Conservation (phyloP, 352 stramenopile species). For the Phytophthora sp. region DNA sequence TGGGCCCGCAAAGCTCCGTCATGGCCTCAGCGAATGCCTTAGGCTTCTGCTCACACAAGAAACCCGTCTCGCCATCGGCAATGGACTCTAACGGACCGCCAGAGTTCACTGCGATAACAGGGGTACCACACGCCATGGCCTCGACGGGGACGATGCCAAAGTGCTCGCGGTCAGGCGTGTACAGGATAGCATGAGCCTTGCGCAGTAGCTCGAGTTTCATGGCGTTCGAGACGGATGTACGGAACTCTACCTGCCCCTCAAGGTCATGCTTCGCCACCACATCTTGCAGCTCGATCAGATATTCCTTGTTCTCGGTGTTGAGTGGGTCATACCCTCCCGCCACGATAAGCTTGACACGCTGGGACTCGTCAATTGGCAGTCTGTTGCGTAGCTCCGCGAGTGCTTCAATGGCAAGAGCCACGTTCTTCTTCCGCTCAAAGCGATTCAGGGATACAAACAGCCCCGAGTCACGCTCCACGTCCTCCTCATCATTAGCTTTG, state of each 20-base stretch:
- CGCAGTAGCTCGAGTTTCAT: slow-evolving; percentile 89
- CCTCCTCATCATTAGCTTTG: slow-evolving; percentile 36
- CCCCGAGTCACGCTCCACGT: slow-evolving; percentile 43
- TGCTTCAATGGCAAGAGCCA: slow-evolving; percentile 89
- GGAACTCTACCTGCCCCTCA: slow-evolving; percentile 85
- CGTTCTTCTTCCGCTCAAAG: slow-evolving; percentile 99
- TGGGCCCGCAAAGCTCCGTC: slow-evolving; percentile 55
- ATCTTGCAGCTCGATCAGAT: slow-evolving; percentile 90
- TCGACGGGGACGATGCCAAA: slow-evolving; percentile 99
- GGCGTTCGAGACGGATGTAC: slow-evolving; percentile 86
- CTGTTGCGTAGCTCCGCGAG: slow-evolving; percentile 63
- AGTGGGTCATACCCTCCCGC: slow-evolving; percentile 96
- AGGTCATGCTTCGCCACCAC: slow-evolving; percentile 65
- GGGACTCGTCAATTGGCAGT: slow-evolving; percentile 47
- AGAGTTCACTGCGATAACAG: slow-evolving; percentile 94
- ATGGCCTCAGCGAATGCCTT: slow-evolving; percentile 71
- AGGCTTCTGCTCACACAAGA: slow-evolving; percentile 69
- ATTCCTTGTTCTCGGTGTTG: slow-evolving; percentile 96
- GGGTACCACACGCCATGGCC: slow-evolving; percentile 95
- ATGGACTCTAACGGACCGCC: slow-evolving; percentile 98
- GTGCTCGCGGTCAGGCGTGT: slow-evolving; percentile 97
- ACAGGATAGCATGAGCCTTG: slow-evolving; percentile 91
- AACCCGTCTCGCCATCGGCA: slow-evolving; percentile 85
- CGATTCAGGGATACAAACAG: slow-evolving; percentile 97
- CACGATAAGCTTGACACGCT: slow-evolving; percentile 89